Percentiles rank a stretch among this genome's conserved stretches.
Evolutionary conservation across 768 basidiomycete genomes (phyloP).

Genomic region (Saitozyma sp.): DNA sequence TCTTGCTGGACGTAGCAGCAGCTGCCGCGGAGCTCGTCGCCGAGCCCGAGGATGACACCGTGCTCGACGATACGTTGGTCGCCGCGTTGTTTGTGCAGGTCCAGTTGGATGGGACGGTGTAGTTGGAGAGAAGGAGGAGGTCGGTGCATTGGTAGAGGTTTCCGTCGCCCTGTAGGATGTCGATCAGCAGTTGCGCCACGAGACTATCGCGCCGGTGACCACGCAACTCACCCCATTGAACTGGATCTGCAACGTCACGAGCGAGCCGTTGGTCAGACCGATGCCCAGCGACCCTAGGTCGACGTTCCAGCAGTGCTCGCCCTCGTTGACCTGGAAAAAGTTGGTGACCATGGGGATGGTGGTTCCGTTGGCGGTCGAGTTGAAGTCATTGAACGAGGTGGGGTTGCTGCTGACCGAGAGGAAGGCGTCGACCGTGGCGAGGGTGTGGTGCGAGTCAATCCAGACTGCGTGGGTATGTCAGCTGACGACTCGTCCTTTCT

Average conservation of each 20-base stretch:
- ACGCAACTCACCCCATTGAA: slow-evolving; percentile 35
- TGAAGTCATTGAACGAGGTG: slow-evolving; percentile 67
- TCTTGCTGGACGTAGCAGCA: neutral
- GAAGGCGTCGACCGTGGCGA: slow-evolving; percentile 58
- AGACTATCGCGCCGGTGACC: neutral
- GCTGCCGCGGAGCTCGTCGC: neutral
- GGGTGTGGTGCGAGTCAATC: slow-evolving; percentile 26
- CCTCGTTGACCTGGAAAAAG: slow-evolving; percentile 57
- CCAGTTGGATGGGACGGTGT: slow-evolving; percentile 58
- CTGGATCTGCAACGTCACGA: slow-evolving; percentile 67
- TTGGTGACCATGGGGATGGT: slow-evolving; percentile 31
- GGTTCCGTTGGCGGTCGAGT: slow-evolving; percentile 51
- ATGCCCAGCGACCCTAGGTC: slow-evolving; percentile 61
- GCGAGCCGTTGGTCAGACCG: slow-evolving; percentile 63
- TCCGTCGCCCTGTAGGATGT: slow-evolving; percentile 61
- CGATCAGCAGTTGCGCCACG: neutral
- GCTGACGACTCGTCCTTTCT: neutral
- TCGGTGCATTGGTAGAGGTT: slow-evolving; percentile 77
- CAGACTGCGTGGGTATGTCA: slow-evolving; percentile 27
- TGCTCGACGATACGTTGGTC: slow-evolving; percentile 5
- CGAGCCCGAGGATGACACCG: neutral
- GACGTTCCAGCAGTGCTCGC: slow-evolving; percentile 68
- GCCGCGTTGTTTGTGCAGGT: slow-evolving; percentile 30
- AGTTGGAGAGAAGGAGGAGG: slow-evolving; percentile 64
- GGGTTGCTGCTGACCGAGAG: slow-evolving; percentile 58